phyloP scores from a whole-genome alignment of 108 stramenopile genomes.

The Nitzschia sp. region DNA sequence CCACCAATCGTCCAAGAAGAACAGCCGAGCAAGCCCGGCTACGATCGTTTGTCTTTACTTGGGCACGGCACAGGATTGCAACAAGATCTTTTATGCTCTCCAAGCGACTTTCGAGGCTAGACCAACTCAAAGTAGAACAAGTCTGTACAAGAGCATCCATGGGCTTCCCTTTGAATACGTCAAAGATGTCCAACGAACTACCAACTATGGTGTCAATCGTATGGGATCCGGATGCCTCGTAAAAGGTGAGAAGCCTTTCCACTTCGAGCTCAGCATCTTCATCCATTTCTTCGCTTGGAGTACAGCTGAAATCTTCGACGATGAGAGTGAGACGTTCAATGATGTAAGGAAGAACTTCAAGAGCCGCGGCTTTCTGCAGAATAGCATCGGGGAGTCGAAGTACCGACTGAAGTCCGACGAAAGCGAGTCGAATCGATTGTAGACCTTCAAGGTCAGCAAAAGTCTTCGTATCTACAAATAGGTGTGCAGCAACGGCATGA shows the following conservation, averaged over 20 bases:
- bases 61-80: slow-evolving; percentile 9
- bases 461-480: slow-evolving; percentile 46
- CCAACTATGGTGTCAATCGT: slow-evolving; percentile 17
- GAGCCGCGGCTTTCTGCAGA: slow-evolving; percentile 9
- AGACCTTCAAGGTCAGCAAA: slow-evolving; percentile 44
- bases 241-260: slow-evolving; percentile 6
- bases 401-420: slow-evolving; percentile 9
- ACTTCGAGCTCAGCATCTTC: neutral
- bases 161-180: neutral
- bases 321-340: slow-evolving; percentile 24
- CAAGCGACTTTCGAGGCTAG: neutral
- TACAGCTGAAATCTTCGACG: slow-evolving; percentile 14
- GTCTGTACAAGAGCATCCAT: neutral
- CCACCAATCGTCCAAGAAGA: slow-evolving; percentile 7
- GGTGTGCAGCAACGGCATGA: slow-evolving; percentile 54
- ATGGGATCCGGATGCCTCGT: slow-evolving; percentile 1
- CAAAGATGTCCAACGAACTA: neutral
- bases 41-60: slow-evolving; percentile 9
- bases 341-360: slow-evolving; percentile 16
- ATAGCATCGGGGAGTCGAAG: neutral
- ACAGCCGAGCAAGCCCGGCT: slow-evolving; percentile 7
- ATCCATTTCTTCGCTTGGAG: neutral
- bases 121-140: neutral
- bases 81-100: slow-evolving; percentile 6
- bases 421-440: slow-evolving; percentile 29